Evolutionary conservation across 2,329 filamentous ascomycete genomes (phyloP), one percentile per base, ranked within the genome.

Genomic region (Colletotrichum simmondsii): DNA sequence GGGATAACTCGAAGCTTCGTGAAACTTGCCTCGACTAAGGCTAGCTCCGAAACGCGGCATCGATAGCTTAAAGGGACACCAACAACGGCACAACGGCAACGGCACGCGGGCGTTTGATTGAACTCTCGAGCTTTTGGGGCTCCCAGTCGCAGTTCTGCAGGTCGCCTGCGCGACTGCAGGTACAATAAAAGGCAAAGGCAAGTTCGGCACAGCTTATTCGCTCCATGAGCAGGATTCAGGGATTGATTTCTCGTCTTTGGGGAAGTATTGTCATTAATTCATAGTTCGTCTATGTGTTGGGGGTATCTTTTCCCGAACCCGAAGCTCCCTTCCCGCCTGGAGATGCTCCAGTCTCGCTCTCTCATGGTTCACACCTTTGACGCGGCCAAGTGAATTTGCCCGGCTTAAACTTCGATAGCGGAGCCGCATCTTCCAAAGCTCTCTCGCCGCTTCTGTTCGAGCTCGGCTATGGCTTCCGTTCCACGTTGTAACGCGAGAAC

Each of bases 21-120:
- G 59, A 72, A 72, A 72, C 70, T 14, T 60, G 46, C 70, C 70
- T 60, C 53, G 65, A 64, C 53, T 32, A 42, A 63, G 65, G 65
- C 59, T 72, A 59, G 70, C 70, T 69, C 70, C 70, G 65, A 64
- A 72, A 69, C 65, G 59, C 42, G 42, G 54, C 65, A 22, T 56
- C 53, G 42, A 49, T 69, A 68, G 65, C 53, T 69, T 26, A 58
- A 46, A 46, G 28, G 24, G 53, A 42, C 37, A 42, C 37, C 37
- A 42, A 42, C 37, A 8, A 42, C 37, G 37, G 42, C 19, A 19
- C 42, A 49, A 52, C 53, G 59, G 32, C 30, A 72, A 63, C 69
- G 30, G 30, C 24, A 64, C 57, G 46, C 49, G 24, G 57, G n/a
- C 42, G 42, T 42, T 19, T 49, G 42, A 49, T 22, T 49, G 42